A percentile compares a stretch with the other conserved stretches of the same genome.
Conservation (phyloP, 2,329 filamentous ascomycete species). For the Pyrenophora tritici-repentis region DNA sequence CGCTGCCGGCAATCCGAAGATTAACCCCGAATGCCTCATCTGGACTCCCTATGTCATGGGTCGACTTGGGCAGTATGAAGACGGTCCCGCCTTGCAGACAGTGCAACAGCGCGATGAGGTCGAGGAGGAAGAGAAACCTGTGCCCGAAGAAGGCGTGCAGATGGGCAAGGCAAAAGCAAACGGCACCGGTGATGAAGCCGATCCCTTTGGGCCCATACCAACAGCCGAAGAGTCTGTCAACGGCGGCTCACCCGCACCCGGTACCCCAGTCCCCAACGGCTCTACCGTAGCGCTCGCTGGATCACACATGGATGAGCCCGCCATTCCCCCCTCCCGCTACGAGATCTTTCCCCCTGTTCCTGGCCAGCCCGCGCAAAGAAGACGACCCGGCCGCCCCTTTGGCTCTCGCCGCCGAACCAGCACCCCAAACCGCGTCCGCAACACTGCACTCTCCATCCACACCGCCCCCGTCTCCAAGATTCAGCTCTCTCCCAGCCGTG, state of each 20-base stretch:
- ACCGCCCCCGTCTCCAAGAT: constrained; percentile 41
- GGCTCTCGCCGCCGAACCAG: constrained; percentile 44
- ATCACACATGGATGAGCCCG: constrained; percentile 40
- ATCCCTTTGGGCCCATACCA: constrained; percentile 26
- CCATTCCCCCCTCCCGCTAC: constrained; percentile 73
- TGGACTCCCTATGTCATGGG: constrained; percentile 99
- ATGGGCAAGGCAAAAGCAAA: constrained; percentile 39
- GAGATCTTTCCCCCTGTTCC: constrained; percentile 76
- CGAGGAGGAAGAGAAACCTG: constrained; percentile 48
- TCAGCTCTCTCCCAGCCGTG: constrained; percentile 37
- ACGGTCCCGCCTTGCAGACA: constrained; percentile 78
- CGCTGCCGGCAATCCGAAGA: constrained; percentile 81
- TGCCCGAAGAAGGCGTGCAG: constrained; percentile 53
- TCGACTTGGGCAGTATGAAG: constrained; percentile 79
- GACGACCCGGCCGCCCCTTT: constrained; percentile 46
- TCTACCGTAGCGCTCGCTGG: constrained; percentile 35
- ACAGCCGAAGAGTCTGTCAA: constrained; percentile 36
- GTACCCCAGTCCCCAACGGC: constrained; percentile 41
- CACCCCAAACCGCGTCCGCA: constrained; percentile 40
- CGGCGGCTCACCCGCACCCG: constrained; percentile 38
- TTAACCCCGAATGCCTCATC: constrained; percentile 78
- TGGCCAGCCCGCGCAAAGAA: constrained; percentile 48
- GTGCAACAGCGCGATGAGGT: constrained; percentile 86
- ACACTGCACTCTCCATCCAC: constrained; percentile 32
- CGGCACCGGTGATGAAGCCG: constrained; percentile 21